Base-by-base conservation (phyloP, 108 stramenopile species). In the Nitzschia sp. region DNA sequence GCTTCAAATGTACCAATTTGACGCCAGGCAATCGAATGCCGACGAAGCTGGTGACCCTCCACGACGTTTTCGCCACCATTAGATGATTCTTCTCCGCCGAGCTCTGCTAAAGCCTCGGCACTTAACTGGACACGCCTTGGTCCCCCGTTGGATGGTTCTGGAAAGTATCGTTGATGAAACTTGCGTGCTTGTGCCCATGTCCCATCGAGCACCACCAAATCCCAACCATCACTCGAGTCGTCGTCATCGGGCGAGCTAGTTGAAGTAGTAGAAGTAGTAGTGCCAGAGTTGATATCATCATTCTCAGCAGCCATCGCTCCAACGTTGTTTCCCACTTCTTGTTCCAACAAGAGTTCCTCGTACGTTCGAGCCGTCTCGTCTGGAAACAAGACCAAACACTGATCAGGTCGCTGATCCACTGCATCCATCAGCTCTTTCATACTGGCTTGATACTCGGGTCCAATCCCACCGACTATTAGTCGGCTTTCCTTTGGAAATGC, bases 181-280 rank as follows among this genome's bases (percentile, higher is more conserved):
- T 87, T 87, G 26, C 84, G 70, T 2, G 89, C 89, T 63, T 90
- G 89, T n/a, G 58, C 48, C 89, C 89, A 90, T 26, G 87, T 90
- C 22, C 89, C 89, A 70, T 90, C 89, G n/a, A 90, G 73, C 1
- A 90, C 84, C 31, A 88, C 68, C 19, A 88, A 53, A 69, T 88
- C 82, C 69, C 72, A 82, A 1, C 34, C 53, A 13, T 13, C 21
- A 27, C 60, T 28, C 16, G 34, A 26, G 17, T 29, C 28, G 21
- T 48, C 19, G 28, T 53, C 55, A 15, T 57, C 50, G 8, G 3
- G 61, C 45, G 32, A 11, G 38, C 1, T 5, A 1, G 29, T 36
- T n/a, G n/a, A n/a, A n/a, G n/a, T n/a, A n/a, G 44, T 45, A 45
- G 44, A 15, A 45, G 44, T 45, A 25, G 48, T 33, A 28, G 32